A percentile compares a stretch with the other conserved stretches of the same genome.
phyloP scores from a whole-genome alignment of 495 filamentous ascomycete genomes.

The Bathelium albidoporum region DNA sequence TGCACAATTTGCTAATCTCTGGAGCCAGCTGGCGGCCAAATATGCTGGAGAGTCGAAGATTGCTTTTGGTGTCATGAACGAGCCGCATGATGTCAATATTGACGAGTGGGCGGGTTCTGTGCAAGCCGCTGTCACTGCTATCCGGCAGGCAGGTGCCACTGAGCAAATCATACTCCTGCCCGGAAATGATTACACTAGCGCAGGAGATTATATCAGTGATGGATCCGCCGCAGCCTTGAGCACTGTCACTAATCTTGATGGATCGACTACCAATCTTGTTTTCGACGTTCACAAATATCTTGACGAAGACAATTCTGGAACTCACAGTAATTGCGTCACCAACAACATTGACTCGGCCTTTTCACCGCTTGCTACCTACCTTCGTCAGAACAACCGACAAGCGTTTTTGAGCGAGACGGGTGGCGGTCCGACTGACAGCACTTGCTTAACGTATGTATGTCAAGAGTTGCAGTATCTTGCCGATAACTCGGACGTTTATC shows the following conservation, averaged over 20 bases:
- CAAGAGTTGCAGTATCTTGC: slow-evolving; percentile 39
- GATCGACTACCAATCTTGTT: slow-evolving; percentile 41
- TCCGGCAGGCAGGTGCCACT: slow-evolving; percentile 47
- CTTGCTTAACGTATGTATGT: slow-evolving; percentile 35
- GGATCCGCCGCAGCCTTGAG: slow-evolving; percentile 41
- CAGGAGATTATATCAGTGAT: slow-evolving; percentile 34
- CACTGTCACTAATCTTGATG: slow-evolving; percentile 46
- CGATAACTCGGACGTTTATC: slow-evolving; percentile 41
- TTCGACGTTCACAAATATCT: slow-evolving; percentile 51
- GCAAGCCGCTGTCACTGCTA: slow-evolving; percentile 48
- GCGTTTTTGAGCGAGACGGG: slow-evolving; percentile 47
- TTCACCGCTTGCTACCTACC: slow-evolving; percentile 35
- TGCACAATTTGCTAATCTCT: slow-evolving; percentile 45
- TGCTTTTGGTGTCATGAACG: slow-evolving; percentile 56
- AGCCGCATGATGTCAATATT: slow-evolving; percentile 43
- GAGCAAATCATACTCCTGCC: slow-evolving; percentile 44
- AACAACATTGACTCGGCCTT: slow-evolving; percentile 42
- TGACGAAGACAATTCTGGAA: slow-evolving; percentile 47
- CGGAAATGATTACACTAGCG: slow-evolving; percentile 40
- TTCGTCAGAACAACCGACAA: slow-evolving; percentile 40
- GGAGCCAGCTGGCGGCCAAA: slow-evolving; percentile 46
- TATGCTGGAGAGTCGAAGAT: slow-evolving; percentile 40
- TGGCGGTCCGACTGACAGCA: slow-evolving; percentile 36
- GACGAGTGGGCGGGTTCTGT: slow-evolving; percentile 41
- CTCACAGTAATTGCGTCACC: slow-evolving; percentile 41